Percentiles rank a stretch among this genome's conserved stretches.
Evolutionary conservation across 495 filamentous ascomycete genomes (phyloP).

Genomic region (Oidiodendron maius): DNA sequence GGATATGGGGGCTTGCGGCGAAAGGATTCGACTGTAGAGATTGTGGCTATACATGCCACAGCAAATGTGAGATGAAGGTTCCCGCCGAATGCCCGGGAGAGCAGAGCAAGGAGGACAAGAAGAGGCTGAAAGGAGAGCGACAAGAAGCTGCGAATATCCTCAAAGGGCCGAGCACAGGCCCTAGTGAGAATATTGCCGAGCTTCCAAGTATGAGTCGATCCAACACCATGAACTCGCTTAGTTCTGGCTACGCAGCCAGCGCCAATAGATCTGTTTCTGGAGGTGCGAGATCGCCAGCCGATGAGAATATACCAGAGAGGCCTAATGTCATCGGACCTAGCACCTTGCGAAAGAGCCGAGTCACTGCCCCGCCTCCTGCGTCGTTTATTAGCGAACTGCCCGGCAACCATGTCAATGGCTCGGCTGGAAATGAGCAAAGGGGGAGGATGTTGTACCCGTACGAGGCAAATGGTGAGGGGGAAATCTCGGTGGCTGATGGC

Average conservation of each 20-base stretch:
- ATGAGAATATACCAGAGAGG: constrained; percentile 25
- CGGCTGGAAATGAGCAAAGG: constrained; percentile 46
- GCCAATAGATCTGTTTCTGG: constrained; percentile 68
- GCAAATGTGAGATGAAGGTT: constrained; percentile 98
- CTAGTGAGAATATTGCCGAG: constrained; percentile 33
- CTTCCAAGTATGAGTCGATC: constrained; percentile 60
- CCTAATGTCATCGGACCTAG: constrained; percentile 17
- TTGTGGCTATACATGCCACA: constrained; percentile 97
- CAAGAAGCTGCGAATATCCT: constrained; percentile 70
- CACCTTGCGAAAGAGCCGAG: constrained; percentile 52
- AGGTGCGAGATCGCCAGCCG: constrained; percentile 39
- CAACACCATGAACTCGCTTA: constrained; percentile 90
- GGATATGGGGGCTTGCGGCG: constrained; percentile 92
- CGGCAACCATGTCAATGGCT: constrained; percentile 32
- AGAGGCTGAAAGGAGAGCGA: constrained; percentile 77
- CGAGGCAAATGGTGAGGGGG: constrained; percentile 69
- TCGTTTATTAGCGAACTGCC: constrained; percentile 67
- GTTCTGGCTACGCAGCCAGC: constrained; percentile 81
- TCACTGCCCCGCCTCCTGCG: constrained; percentile 82
- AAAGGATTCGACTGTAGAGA: constrained; percentile 94
- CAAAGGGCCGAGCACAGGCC: constrained; percentile 28
- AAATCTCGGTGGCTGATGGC: constrained; percentile 73
- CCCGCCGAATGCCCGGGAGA: constrained; percentile 94
- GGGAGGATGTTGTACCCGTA: constrained; percentile 90
- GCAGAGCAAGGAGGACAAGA: constrained; percentile 86